Conservation (phyloP, 441 rosid species). For the Bruguiera hainesii region DNA sequence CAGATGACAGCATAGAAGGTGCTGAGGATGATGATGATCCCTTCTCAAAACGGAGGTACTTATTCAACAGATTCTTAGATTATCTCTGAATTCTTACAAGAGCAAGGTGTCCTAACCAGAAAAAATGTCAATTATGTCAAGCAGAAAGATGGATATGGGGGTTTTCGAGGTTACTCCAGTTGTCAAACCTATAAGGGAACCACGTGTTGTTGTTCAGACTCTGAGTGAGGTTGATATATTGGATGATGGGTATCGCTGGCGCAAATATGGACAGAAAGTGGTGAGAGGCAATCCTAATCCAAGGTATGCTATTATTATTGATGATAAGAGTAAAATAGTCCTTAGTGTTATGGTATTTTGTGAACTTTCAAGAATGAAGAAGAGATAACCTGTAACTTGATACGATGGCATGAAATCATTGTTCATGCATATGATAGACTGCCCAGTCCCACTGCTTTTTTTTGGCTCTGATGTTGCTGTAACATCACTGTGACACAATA, state of each 20-base stretch:
- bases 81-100: slow-evolving; percentile 2
- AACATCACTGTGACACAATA: neutral
- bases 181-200: slow-evolving; percentile 90
- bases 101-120: slow-evolving; percentile 13
- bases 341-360: neutral
- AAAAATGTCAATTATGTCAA: slow-evolving; percentile 22
- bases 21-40: slow-evolving; percentile 79
- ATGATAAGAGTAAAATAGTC: slow-evolving; percentile 5
- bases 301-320: slow-evolving; percentile 37
- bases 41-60: slow-evolving; percentile 74
- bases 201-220: slow-evolving; percentile 96
- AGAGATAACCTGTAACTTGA: neutral
- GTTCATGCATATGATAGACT: neutral
- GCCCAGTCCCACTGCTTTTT: neutral
- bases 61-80: slow-evolving; percentile 12
- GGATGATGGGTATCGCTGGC: slow-evolving; percentile 98
- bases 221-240: slow-evolving; percentile 94
- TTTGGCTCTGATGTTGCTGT: neutral
- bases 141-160: slow-evolving; percentile 77
- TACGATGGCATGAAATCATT: slow-evolving; percentile 5
- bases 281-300: slow-evolving; percentile 99
- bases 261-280: slow-evolving; percentile 99
- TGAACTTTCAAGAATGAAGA: neutral
- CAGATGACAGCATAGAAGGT: slow-evolving; percentile 53
- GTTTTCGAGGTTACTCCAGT: slow-evolving; percentile 67